Percentiles rank a stretch among this genome's conserved stretches.
Evolutionary conservation across 805 yeast genomes (phyloP).

Genomic region (Saccharomycopsis malanga): DNA sequence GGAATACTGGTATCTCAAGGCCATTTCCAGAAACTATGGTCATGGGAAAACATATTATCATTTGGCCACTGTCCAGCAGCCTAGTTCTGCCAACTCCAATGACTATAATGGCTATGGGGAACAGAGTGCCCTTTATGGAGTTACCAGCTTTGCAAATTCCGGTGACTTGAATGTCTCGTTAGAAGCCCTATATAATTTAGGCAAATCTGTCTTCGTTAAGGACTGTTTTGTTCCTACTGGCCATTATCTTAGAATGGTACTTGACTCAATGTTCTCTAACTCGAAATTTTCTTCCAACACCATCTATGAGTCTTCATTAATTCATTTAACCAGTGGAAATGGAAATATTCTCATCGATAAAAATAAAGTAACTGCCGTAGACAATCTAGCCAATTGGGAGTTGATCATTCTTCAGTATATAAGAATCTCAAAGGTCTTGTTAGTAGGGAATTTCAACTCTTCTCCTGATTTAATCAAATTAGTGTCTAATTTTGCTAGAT

Average conservation of each 20-base stretch:
- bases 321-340: conserved; percentile 21
- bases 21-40: conserved; percentile 69
- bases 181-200: conserved; percentile 73
- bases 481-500: conserved; percentile 20
- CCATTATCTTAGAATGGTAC: conserved; percentile 68
- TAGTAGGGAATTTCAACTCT: conserved; percentile 20
- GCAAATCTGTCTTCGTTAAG: conserved; percentile 70
- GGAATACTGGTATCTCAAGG: conserved; percentile 73
- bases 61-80: conserved; percentile 76
- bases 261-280: conserved; percentile 69
- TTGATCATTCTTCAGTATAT: conserved; percentile 21
- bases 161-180: conserved; percentile 30
- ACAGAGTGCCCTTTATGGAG: not conserved
- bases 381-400: conserved; percentile 22
- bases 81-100: conserved; percentile 8
- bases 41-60: conserved; percentile 85
- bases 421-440: conserved; percentile 16
- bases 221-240: conserved; percentile 82
- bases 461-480: conserved; percentile 19
- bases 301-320: conserved; percentile 29
- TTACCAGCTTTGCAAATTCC: not conserved
- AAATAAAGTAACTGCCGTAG: conserved; percentile 21
- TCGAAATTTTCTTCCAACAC: conserved; percentile 48
- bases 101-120: conserved; percentile 1
- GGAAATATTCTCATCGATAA: conserved; percentile 21